Evolutionary conservation across 345 rosid genomes (phyloP), one percentile per base, ranked within the genome.

Genomic region (Bruguiera parviflora): DNA sequence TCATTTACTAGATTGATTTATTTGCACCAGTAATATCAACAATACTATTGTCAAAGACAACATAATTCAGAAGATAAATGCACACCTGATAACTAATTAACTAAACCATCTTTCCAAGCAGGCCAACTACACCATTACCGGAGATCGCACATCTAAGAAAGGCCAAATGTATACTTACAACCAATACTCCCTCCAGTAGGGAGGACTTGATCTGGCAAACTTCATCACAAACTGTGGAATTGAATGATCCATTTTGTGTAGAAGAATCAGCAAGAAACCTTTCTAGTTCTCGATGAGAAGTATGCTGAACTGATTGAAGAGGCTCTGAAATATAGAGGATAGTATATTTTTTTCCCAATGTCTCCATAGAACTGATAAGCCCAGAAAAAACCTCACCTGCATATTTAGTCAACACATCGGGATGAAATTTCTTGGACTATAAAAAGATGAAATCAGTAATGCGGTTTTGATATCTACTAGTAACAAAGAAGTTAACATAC

Each of bases 201-300:
- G 99, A 85, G 65, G 99, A 80, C 77, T 95, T 95, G 64, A 95
- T 75, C 76, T 79, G 78, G 89, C 99, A 95, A 73, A 95, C 86
- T 77, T 91, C 94, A 78, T 89, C 87, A 31, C 99, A 92, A 53
- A 29, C 22, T 10, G 84, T 82, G 39, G 81, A 21, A 58, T 74
- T 71, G 64, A 43, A 33, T 29, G 84, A 85, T 47, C 63, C 78
- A 68, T 89, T 91, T 61, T 81, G 83, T 25, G 63, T 59, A 68
- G 77, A 63, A 49, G 75, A 79, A 74, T 92, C 99, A 62, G 89
- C 90, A 64, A 95, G 91, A 84, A 92, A 88, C 84, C 99, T 88
- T 75, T 84, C 88, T 71, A 88, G 77, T 32, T 80, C 85, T 71
- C 66, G 77, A 74, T 77, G 77, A 79, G 91, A 81, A 75, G 96